phyloP scores from a whole-genome alignment of 352 stramenopile genomes.

The Phytophthora melonis region DNA sequence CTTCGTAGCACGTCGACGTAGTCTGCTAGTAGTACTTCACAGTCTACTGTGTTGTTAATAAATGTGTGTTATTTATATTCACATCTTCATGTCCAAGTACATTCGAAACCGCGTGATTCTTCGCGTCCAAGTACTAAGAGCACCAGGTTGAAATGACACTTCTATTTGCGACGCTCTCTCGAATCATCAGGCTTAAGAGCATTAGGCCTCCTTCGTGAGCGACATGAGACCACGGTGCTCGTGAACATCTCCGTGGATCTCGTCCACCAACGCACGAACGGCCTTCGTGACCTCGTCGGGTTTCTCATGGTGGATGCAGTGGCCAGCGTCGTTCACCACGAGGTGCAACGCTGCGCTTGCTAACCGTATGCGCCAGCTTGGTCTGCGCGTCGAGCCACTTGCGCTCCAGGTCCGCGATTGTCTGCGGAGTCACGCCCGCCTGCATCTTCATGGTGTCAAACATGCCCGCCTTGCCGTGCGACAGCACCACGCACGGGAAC shows the following conservation, averaged over 20 bases:
- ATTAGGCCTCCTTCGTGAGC: slow-evolving; percentile 29
- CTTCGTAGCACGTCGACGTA: no score
- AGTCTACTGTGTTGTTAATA: no score
- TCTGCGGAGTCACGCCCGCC: slow-evolving; percentile 48
- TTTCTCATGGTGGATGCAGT: slow-evolving; percentile 81
- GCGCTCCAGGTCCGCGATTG: slow-evolving; percentile 57
- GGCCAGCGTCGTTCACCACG: slow-evolving; percentile 61
- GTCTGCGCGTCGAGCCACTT: slow-evolving; percentile 77
- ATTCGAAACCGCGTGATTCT: no score
- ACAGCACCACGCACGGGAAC: slow-evolving; percentile 79
- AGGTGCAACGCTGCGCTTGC: slow-evolving; percentile 49
- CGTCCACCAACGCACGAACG: slow-evolving; percentile 68
- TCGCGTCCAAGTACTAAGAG: no score
- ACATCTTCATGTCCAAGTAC: no score
- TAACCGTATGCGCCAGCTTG: slow-evolving; percentile 57
- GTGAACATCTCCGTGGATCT: slow-evolving; percentile 41
- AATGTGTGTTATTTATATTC: no score
- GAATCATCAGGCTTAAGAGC: background rate
- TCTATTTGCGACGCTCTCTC: background rate
- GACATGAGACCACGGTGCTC: slow-evolving; percentile 37
- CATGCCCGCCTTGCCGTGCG: slow-evolving; percentile 69
- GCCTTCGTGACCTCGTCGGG: slow-evolving; percentile 65
- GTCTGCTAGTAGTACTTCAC: no score
- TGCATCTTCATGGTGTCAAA: slow-evolving; percentile 78
- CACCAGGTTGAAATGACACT: background rate